phyloP scores from a whole-genome alignment of 2,329 filamentous ascomycete genomes.

The Parafenestella ontariensis region DNA sequence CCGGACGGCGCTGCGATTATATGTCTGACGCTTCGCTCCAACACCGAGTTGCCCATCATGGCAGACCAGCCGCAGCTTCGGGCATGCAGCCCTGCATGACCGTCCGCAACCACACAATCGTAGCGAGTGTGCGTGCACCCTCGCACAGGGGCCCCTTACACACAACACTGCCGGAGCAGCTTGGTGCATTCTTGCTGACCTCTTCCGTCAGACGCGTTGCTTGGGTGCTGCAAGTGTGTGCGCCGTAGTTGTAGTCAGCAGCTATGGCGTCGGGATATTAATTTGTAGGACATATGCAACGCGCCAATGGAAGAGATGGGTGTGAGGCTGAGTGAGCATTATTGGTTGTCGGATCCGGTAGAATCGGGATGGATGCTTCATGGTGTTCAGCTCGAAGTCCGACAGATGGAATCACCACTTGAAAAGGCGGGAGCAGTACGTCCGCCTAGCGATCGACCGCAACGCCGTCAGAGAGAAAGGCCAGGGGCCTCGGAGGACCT shows the following conservation, averaged over 20 bases:
- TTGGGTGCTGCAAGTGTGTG: slow-evolving; percentile 14
- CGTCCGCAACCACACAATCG: slow-evolving; percentile 11
- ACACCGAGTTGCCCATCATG: slow-evolving; percentile 12
- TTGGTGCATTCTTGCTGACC: slow-evolving; percentile 19
- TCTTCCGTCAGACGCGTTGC: slow-evolving; percentile 24
- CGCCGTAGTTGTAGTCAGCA: slow-evolving; percentile 31
- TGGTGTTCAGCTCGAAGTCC: slow-evolving; percentile 37
- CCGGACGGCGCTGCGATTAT: slow-evolving; percentile 5
- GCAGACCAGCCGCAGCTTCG: slow-evolving; percentile 14
- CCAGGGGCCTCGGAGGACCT: background rate
- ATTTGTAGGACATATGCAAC: slow-evolving; percentile 13
- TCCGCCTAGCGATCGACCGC: background rate
- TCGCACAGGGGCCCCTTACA: slow-evolving; percentile 17
- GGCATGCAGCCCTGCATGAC: slow-evolving; percentile 26
- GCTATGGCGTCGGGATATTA: slow-evolving; percentile 23
- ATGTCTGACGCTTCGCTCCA: slow-evolving; percentile 10
- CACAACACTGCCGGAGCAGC: slow-evolving; percentile 7
- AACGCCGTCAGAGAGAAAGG: background rate
- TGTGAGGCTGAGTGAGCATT: slow-evolving; percentile 16
- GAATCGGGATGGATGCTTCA: slow-evolving; percentile 16
- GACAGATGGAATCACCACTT: slow-evolving; percentile 12
- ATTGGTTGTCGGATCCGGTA: slow-evolving; percentile 29
- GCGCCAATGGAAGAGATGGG: slow-evolving; percentile 31
- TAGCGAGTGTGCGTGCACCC: background rate
- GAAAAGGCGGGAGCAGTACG: background rate